Conservation (phyloP, 2,329 filamentous ascomycete genomes). For the Anisogramma anomala region DNA sequence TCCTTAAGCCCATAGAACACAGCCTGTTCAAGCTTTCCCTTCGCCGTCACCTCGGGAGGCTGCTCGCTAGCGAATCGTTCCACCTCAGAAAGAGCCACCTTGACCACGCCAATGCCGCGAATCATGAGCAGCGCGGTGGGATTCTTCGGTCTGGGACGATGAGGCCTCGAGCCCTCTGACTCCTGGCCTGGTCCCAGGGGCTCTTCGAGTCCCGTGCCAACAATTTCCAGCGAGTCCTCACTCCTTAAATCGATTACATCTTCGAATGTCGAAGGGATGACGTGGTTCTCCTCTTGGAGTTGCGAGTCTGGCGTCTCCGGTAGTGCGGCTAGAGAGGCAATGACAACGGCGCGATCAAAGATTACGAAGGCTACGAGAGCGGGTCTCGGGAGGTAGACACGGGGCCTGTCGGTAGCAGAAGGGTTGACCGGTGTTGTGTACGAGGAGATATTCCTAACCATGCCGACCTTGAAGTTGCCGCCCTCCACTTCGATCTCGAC, state of each 20-base stretch:
- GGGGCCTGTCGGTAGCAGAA: slow-evolving; percentile 38
- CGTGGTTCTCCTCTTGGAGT: slow-evolving; percentile 54
- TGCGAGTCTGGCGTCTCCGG: slow-evolving; percentile 67
- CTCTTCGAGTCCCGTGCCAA: slow-evolving; percentile 54
- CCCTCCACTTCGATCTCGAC: slow-evolving; percentile 57
- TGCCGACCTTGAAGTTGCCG: slow-evolving; percentile 44
- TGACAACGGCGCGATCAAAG: slow-evolving; percentile 65
- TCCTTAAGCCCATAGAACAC: slow-evolving; percentile 80
- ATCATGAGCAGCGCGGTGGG: slow-evolving; percentile 51
- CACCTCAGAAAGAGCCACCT: slow-evolving; percentile 46
- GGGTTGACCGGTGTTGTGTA: slow-evolving; percentile 44
- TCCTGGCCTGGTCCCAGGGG: slow-evolving; percentile 26
- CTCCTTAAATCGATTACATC: slow-evolving; percentile 73
- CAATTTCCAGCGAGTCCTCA: slow-evolving; percentile 50
- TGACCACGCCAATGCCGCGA: slow-evolving; percentile 49
- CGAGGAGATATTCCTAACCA: slow-evolving; percentile 55
- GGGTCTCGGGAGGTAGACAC: slow-evolving; percentile 66
- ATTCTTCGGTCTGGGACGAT: slow-evolving; percentile 47
- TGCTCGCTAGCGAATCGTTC: slow-evolving; percentile 47
- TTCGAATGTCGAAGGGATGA: slow-evolving; percentile 60
- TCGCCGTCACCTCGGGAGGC: slow-evolving; percentile 59
- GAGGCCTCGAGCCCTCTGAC: slow-evolving; percentile 36
- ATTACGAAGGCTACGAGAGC: slow-evolving; percentile 71
- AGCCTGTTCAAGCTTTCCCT: slow-evolving; percentile 84
- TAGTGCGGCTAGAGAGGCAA: slow-evolving; percentile 59